These are phyloP conservation scores for Asterionellopsis glacialis DNA, from an alignment of 108 stramenopile species.

Conservation along the genomic window DNA sequence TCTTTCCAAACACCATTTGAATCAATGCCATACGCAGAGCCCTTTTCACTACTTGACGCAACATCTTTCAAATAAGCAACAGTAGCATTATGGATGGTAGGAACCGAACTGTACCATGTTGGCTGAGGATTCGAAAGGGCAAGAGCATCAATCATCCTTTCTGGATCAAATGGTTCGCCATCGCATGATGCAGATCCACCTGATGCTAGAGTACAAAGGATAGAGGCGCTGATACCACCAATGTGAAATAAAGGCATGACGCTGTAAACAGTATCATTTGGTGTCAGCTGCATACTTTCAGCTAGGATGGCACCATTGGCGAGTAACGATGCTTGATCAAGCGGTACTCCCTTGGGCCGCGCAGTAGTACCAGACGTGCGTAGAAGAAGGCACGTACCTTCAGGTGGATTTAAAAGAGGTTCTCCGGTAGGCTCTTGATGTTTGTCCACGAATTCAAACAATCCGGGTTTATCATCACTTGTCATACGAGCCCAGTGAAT, in stretches of 20 bases:
- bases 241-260: constrained; percentile 42
- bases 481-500: constrained; percentile 5
- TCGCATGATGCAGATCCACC: constrained; percentile 15
- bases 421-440: background rate
- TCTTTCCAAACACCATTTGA: constrained; percentile 8
- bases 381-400: constrained; percentile 18
- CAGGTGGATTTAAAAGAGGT: constrained; percentile 9
- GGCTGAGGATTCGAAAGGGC: constrained; percentile 8
- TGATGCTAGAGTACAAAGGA: constrained; percentile 18
- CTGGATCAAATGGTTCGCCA: constrained; percentile 6
- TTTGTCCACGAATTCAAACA: constrained; percentile 5
- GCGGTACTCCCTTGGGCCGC: constrained; percentile 24
- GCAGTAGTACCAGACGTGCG: constrained; percentile 32
- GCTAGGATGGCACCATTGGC: constrained; percentile 15
- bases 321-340: constrained; percentile 8
- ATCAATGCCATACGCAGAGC: background rate
- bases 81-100: constrained; percentile 15
- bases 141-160: constrained; percentile 9
- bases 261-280: constrained; percentile 16
- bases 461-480: constrained; percentile 4
- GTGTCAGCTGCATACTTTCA: constrained; percentile 3
- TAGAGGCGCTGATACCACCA: constrained; percentile 17
- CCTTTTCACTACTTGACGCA: constrained; percentile 3
- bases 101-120: constrained; percentile 17
- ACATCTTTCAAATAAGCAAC: constrained; percentile 7